A percentile compares a stretch with the other conserved stretches of the same genome.
Conservation (phyloP, 495 filamentous ascomycete species). For the Podospora bellae-mahoneyi region DNA sequence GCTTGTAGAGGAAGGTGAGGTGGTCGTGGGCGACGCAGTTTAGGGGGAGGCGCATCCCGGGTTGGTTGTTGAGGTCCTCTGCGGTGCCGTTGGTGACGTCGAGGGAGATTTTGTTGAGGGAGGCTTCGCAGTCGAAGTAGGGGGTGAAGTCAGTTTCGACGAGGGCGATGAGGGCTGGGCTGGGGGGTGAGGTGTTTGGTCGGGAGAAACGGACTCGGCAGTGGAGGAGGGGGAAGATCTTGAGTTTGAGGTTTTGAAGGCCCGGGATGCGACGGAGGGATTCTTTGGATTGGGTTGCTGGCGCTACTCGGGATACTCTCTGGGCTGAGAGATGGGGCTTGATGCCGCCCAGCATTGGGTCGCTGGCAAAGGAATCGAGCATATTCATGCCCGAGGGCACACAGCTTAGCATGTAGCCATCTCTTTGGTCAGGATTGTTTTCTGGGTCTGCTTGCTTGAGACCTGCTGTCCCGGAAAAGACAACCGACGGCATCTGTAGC, state of each 20-base stretch:
- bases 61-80: constrained; percentile 58
- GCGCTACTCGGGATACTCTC: constrained; percentile 73
- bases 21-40: constrained; percentile 76
- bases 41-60: constrained; percentile 60
- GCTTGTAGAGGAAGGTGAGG: constrained; percentile 76
- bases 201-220: constrained; percentile 78
- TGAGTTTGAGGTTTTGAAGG: constrained; percentile 62
- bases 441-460: constrained; percentile 56
- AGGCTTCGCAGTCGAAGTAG: constrained; percentile 69
- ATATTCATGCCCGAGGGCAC: constrained; percentile 76
- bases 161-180: constrained; percentile 70
- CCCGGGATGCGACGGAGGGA: constrained; percentile 59
- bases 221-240: constrained; percentile 77
- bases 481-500: constrained; percentile 70
- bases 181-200: constrained; percentile 59
- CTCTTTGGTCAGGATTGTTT: constrained; percentile 46
- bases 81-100: constrained; percentile 63
- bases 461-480: constrained; percentile 71
- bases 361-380: constrained; percentile 69
- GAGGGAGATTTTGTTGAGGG: constrained; percentile 65
- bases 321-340: constrained; percentile 75
- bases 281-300: constrained; percentile 52
- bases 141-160: constrained; percentile 87
- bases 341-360: constrained; percentile 62
- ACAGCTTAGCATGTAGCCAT: constrained; percentile 72